phyloP scores from a whole-genome alignment of 2,329 filamentous ascomycete genomes.

The Aspergillus sp. region DNA sequence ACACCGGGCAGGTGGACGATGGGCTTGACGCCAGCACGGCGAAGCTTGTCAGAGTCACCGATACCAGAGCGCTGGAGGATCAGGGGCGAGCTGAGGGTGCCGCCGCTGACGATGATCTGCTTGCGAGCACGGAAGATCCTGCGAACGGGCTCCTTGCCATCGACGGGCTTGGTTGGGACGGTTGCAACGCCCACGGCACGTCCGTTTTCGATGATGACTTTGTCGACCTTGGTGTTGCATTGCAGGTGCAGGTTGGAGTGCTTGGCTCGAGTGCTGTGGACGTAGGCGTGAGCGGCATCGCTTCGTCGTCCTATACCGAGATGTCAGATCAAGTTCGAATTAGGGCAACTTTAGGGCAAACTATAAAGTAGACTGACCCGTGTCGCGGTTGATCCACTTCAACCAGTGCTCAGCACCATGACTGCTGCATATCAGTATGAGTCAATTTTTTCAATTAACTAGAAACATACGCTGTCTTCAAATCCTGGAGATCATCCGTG shows the following conservation, averaged over 20 bases:
- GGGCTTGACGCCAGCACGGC: slow-evolving; percentile 65
- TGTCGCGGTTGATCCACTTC: slow-evolving; percentile 74
- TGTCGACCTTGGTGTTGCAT: slow-evolving; percentile 76
- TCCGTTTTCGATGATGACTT: slow-evolving; percentile 71
- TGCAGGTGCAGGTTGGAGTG: slow-evolving; percentile 70
- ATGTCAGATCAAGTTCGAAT: slow-evolving; percentile 1
- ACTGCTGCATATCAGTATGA: slow-evolving; percentile 15
- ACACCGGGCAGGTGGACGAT: slow-evolving; percentile 71
- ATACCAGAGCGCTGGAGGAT: slow-evolving; percentile 76
- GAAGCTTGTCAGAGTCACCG: slow-evolving; percentile 70
- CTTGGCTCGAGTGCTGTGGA: slow-evolving; percentile 71
- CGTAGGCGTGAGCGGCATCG: slow-evolving; percentile 74
- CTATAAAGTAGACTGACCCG: slow-evolving; percentile 38
- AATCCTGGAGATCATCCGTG: slow-evolving; percentile 74
- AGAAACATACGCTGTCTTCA: slow-evolving; percentile 45
- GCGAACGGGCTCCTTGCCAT: slow-evolving; percentile 52
- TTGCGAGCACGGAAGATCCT: slow-evolving; percentile 68
- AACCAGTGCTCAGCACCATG: slow-evolving; percentile 79
- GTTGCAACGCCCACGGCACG: slow-evolving; percentile 70
- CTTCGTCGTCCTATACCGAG: slow-evolving; percentile 65
- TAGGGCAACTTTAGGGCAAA: neutral
- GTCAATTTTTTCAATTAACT: accelerated
- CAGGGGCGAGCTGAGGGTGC: slow-evolving; percentile 70
- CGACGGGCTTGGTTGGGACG: slow-evolving; percentile 68
- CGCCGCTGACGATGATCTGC: slow-evolving; percentile 71